Evolutionary conservation across 352 stramenopile species (phyloP).

Genomic region (Halophytophthora polymorphica): DNA sequence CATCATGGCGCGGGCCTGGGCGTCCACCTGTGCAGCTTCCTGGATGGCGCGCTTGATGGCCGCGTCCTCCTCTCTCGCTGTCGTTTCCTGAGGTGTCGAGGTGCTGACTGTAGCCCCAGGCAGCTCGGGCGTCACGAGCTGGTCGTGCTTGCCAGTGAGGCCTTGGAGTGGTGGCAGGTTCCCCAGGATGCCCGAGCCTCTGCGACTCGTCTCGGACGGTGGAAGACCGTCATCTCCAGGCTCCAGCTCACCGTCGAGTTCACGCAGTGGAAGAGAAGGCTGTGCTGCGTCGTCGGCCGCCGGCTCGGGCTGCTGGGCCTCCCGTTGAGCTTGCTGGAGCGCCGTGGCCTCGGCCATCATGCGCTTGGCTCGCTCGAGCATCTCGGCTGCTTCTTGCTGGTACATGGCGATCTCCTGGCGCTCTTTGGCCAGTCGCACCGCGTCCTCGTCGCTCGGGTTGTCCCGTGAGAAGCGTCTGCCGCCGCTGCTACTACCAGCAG

Average conservation of each 20-base stretch:
- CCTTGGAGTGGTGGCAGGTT: conserved; percentile 19
- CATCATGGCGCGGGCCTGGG: conserved; percentile 78
- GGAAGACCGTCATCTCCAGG: neutral
- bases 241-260: neutral
- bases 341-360: conserved; percentile 78
- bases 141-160: conserved; percentile 23
- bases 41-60: conserved; percentile 40
- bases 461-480: conserved; percentile 5
- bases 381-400: conserved; percentile 61
- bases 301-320: conserved; percentile 7
- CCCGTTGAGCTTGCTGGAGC: conserved; percentile 26
- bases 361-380: conserved; percentile 58
- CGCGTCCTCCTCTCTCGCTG: conserved; percentile 24
- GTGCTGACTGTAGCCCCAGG: neutral
- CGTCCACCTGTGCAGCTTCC: conserved; percentile 53
- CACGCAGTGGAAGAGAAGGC: neutral
- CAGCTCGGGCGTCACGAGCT: neutral
- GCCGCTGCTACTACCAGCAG: conserved; percentile 3
- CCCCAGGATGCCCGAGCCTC: conserved; percentile 17
- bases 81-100: neutral
- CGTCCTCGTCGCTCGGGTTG: conserved; percentile 7
- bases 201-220: conserved; percentile 5
- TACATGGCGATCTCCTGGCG: conserved; percentile 63
- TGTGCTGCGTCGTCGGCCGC: conserved; percentile 1
- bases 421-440: conserved; percentile 33